Conservation (phyloP, 148 eudicot genomes). For the Vaccinium myrtillus region DNA sequence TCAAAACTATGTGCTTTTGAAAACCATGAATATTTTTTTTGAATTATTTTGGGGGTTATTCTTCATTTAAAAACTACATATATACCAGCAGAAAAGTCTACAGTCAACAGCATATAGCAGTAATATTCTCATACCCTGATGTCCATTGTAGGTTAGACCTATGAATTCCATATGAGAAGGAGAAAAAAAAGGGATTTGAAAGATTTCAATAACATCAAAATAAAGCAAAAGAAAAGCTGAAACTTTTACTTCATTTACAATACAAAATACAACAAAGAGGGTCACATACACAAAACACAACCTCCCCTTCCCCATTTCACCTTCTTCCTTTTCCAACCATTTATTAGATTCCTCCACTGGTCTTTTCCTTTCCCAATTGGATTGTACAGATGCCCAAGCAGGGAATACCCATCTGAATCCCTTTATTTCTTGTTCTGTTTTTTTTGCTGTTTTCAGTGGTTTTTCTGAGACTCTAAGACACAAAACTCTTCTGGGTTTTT, state of each 20-base stretch:
- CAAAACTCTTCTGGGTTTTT: slow-evolving; percentile 31
- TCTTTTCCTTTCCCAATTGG: slow-evolving; percentile 31
- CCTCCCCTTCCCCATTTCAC: slow-evolving; percentile 51
- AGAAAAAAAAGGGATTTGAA: slow-evolving; percentile 7
- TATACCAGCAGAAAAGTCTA: slow-evolving; percentile 11
- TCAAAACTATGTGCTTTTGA: not conserved
- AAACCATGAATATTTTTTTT: not conserved
- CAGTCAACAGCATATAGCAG: slow-evolving; percentile 19
- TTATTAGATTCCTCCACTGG: slow-evolving; percentile 50
- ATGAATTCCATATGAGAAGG: not conserved
- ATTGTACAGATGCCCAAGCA: slow-evolving; percentile 36
- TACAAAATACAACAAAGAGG: slow-evolving; percentile 36
- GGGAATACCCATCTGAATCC: slow-evolving; percentile 35
- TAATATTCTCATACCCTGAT: slow-evolving; percentile 16
- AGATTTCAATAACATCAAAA: slow-evolving; percentile 28
- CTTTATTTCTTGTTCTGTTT: slow-evolving; percentile 29
- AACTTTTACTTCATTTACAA: slow-evolving; percentile 56
- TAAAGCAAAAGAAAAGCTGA: slow-evolving; percentile 44
- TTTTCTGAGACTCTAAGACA: slow-evolving; percentile 26
- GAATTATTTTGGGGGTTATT: not conserved
- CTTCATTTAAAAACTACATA: not conserved
- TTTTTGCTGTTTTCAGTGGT: slow-evolving; percentile 32
- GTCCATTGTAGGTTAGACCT: slow-evolving; percentile 9
- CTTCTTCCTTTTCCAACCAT: slow-evolving; percentile 67
- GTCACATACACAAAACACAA: slow-evolving; percentile 38